A percentile compares a stretch with the other conserved stretches of the same genome.
These are phyloP conservation scores for Lactarius quietus DNA, from an alignment of 768 basidiomycete species.

Conservation along the genomic window DNA sequence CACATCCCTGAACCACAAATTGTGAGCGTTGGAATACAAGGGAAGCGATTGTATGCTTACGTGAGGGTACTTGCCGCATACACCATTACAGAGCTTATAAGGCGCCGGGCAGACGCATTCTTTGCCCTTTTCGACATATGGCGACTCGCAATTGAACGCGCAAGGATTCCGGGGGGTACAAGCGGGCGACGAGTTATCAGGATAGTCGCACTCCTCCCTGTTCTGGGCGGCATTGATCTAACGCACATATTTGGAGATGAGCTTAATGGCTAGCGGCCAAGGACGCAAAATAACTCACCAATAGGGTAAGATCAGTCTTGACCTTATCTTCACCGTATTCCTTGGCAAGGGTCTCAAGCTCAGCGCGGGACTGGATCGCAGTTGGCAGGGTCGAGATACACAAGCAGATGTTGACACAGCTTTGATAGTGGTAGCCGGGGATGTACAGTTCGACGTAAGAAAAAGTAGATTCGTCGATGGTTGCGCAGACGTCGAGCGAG, in stretches of 20 bases:
- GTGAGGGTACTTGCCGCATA: slow-evolving; percentile 31
- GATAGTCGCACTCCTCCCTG: slow-evolving; percentile 34
- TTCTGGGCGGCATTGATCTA: slow-evolving; percentile 37
- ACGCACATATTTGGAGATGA: background rate
- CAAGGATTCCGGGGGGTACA: slow-evolving; percentile 37
- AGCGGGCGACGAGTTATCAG: slow-evolving; percentile 33
- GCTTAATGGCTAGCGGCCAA: too few relatives aligned
- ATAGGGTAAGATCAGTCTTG: slow-evolving; percentile 11
- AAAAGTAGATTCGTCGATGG: slow-evolving; percentile 22
- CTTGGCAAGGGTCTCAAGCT: slow-evolving; percentile 17
- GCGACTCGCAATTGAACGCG: slow-evolving; percentile 35
- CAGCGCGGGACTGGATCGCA: slow-evolving; percentile 11
- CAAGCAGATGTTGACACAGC: slow-evolving; percentile 35
- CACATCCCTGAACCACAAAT: slow-evolving; percentile 36
- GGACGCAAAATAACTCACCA: too few relatives aligned
- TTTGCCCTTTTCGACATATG: slow-evolving; percentile 31
- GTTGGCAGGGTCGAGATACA: slow-evolving; percentile 35
- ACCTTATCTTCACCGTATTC: slow-evolving; percentile 19
- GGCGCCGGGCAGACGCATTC: slow-evolving; percentile 39
- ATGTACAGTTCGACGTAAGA: slow-evolving; percentile 8
- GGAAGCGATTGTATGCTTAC: slow-evolving; percentile 15
- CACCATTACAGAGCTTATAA: slow-evolving; percentile 40
- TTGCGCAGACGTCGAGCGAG: slow-evolving; percentile 27
- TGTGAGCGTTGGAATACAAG: background rate
- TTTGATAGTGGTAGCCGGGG: slow-evolving; percentile 9